Base-by-base conservation (phyloP, 768 basidiomycete genomes). In the Tricholoma flavovirens region DNA sequence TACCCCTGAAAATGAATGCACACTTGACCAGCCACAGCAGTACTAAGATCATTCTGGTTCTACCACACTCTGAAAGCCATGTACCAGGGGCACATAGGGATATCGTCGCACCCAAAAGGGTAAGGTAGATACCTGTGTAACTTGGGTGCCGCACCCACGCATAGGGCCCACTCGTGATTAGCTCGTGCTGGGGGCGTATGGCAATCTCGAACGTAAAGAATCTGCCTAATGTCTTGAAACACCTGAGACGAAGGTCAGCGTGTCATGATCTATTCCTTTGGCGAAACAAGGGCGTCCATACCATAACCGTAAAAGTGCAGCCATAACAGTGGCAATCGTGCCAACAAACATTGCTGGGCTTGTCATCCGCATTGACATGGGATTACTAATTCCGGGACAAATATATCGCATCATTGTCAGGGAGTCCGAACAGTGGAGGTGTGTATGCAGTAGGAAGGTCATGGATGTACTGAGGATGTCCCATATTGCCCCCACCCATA, bases 201-300 rank as follows among this genome's bases (percentile, higher is more conserved):
- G 72, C 71, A 33, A 77, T 71, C 49, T 77, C 74, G 55, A 77
- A 77, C 0, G 76, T 78, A 63, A 76, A 78, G n/a, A 75, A 61
- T 2, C 66, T 66, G 4, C 74, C 74, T 4, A 78, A 70, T 7
- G 70, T 66, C 52, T 64, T 69, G 60, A 73, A 76, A 56, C 75
- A 76, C 72, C 73, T 75, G 21, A 22, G 51, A 33, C 4, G 15
- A 50, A 51, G 45, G 15, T 53, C 29, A 42, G 40, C 26, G 38
- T 42, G 5, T 26, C 15, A 14, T 17, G 15, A 17, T 4, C n/a
- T 1, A 17, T 17, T 11, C 9, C 12, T 22, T 26, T 26, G 24
- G 24, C 30, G 11, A 24, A 36, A 12, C 22, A 43, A 32, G n/a
- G 19, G 19, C 2, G 19, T 21, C 61, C 67, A 33, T 59, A 71